Base-by-base conservation (phyloP, 371 early-diverging fungal species). In the Syncephalastrum sp. region DNA sequence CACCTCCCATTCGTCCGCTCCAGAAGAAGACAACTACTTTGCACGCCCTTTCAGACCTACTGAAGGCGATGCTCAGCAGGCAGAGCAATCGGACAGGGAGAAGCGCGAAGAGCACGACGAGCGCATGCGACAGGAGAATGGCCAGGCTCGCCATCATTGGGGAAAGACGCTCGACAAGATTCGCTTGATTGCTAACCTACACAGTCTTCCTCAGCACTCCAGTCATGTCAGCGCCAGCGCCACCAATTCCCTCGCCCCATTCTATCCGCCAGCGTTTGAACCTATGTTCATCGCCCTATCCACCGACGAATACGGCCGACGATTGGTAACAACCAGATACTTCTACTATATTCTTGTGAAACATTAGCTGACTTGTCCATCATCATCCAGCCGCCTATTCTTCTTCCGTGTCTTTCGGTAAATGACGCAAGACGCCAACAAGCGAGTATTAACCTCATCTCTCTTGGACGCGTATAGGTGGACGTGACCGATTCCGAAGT, bases 401-500 rank as follows among this genome's bases (percentile, higher is more conserved):
- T 73, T 45, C 47, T 73, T 43, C 53, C 61, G 17, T 55, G 47
- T 57, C 27, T 53, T 16, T 47, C 24, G 14, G 50, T 38, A 54
- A 33, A 33, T 33, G 38, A 33, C 38, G 10, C 38, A 6, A 33
- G 38, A 10, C 38, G 42, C 50, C 14, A 16, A n/a, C 27, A 43
- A 27, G 17, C 49, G 29, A 25, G 21, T 47, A 47, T 59, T 25
- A 8, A 33, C 24, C 12, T 19, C 12, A 49, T 57, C 56, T 21
- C 25, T 48, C 10, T 38, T 54, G n/a, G 24, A 24, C 14, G n/a
- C 24, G 8, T 50, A 38, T 8, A 70, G 72, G 65, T 82, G 19
- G 75, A 76, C 12, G 82, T 82, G 45, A 82, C 82, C 12, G 84
- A 84, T 65, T 84, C 83, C 4, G 74, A 82, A 53, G 65, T 74